Evolutionary conservation across 73 alveolate species (phyloP), one percentile per base, ranked within the genome.

Genomic region (Paramecium sexaurelia): DNA sequence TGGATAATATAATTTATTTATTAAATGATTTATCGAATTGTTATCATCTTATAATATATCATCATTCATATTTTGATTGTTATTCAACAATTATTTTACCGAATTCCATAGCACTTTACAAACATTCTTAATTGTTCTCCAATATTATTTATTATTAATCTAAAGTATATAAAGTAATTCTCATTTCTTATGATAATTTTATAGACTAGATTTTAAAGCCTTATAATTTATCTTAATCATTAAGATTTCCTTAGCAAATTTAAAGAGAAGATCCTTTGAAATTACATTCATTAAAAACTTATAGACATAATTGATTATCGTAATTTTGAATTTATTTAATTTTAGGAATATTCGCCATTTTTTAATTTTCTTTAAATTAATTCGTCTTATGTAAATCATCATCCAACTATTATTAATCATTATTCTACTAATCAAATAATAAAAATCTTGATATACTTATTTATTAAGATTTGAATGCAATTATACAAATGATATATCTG

Each of bases 401-500:
- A n/a, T n/a, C n/a, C n/a, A n/a, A n/a, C n/a, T n/a, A n/a, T n/a
- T n/a, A n/a, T n/a, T n/a, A n/a, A n/a, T n/a, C n/a, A n/a, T n/a
- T 68, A 68, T 11, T 68, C 85, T 10, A 20, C 73, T 56, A 56
- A 56, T 75, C 89, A 15, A 10, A 36, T 20, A 55, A 75, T 75
- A 35, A 3, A 19, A 24, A 7, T 33, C 39, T 69, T 69, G 55
- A 41, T 75, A 35, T 75, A 36, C 89, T 75, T 41, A 6, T 36
- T 33, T 41, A 7, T 0, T 8, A 17, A 75, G 26, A 37, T 33
- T 35, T 7, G 89, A 9, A 13, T 33, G 22, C 7, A 78, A 22
- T 78, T 78, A 39, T 20, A 78, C 22, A 78, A 78, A 41, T 24
- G 75, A 40, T n/a, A 9, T 22, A 5, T 26, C 90, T 41, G 68